Evolutionary conservation across 768 basidiomycete genomes (phyloP).

Genomic region (Austroboletus festivus): DNA sequence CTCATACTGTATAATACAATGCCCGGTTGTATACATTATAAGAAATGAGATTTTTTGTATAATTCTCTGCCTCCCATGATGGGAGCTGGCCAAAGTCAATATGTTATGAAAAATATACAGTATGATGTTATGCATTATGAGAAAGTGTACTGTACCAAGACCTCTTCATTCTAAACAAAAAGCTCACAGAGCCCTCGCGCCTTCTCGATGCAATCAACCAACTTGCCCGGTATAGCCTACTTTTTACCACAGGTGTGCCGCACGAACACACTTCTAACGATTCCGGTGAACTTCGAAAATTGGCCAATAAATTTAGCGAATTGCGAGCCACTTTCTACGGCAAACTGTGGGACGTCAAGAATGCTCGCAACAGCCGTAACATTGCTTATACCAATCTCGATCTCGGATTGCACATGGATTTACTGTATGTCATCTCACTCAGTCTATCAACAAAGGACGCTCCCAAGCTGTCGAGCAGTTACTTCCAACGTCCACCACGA

Average conservation of each 20-base stretch:
- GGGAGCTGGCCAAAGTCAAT: too few species aligned
- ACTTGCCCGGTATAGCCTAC: conserved; percentile 65
- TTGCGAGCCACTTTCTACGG: conserved; percentile 90
- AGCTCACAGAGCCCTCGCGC: conserved; percentile 42
- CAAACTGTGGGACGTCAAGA: conserved; percentile 82
- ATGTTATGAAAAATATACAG: too few species aligned
- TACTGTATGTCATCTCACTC: conserved; percentile 54
- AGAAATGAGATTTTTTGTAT: too few species aligned
- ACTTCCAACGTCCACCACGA: conserved; percentile 87
- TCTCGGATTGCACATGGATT: conserved; percentile 88
- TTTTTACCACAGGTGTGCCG: conserved; percentile 73
- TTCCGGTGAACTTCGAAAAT: conserved; percentile 60
- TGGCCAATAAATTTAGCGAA: conserved; percentile 70
- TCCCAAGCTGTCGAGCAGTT: conserved; percentile 44
- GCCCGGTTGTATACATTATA: too few species aligned
- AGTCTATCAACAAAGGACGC: neutral
- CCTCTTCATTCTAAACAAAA: conserved; percentile 56
- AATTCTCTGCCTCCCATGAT: too few species aligned
- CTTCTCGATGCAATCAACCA: conserved; percentile 64
- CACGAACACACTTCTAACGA: conserved; percentile 54
- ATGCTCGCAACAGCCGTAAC: conserved; percentile 69
- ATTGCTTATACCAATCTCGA: conserved; percentile 93
- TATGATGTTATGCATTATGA: too few species aligned
- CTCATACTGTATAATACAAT: too few species aligned
- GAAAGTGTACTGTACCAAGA: too few species aligned